These are phyloP conservation scores for Pyrenula massariospora DNA, from an alignment of 495 filamentous ascomycete species.

Conservation along the genomic window DNA sequence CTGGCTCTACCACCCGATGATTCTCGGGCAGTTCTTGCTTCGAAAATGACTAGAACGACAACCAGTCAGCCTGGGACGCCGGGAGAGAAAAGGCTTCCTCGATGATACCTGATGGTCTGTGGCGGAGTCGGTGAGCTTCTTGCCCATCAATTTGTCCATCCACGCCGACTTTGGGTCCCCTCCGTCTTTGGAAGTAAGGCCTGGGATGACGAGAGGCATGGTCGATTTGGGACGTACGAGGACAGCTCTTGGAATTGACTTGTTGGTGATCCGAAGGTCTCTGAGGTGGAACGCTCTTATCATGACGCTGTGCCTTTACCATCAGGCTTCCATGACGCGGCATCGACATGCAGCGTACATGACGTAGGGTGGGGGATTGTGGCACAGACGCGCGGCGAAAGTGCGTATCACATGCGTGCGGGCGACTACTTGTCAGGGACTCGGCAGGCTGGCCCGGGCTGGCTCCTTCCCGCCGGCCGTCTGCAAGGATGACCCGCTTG, in stretches of 20 bases:
- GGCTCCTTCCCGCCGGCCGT: no score
- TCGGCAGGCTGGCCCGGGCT: no score
- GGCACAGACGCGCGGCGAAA: not conserved
- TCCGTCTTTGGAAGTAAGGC: slow-evolving; percentile 41
- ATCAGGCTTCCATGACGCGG: not conserved
- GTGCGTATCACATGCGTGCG: no score
- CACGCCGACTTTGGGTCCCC: slow-evolving; percentile 49
- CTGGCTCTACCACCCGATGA: slow-evolving; percentile 56
- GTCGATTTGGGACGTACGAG: no score
- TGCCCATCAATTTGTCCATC: slow-evolving; percentile 64
- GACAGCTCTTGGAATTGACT: no score
- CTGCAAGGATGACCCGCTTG: no score
- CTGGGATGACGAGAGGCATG: slow-evolving; percentile 79
- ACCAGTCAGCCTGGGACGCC: slow-evolving; percentile 1
- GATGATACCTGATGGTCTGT: slow-evolving; percentile 31
- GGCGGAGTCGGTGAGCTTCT: slow-evolving; percentile 45
- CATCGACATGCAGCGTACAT: no score
- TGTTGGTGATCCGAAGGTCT: no score
- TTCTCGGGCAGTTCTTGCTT: slow-evolving; percentile 59
- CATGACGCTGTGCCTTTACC: not conserved
- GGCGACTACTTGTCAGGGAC: no score
- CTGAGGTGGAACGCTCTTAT: no score
- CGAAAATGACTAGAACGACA: slow-evolving; percentile 49
- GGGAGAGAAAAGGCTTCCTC: not conserved
- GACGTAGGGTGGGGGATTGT: not conserved